A percentile compares a stretch with the other conserved stretches of the same genome.
Conservation (phyloP, 768 basidiomycete genomes). For the Suillus plorans region DNA sequence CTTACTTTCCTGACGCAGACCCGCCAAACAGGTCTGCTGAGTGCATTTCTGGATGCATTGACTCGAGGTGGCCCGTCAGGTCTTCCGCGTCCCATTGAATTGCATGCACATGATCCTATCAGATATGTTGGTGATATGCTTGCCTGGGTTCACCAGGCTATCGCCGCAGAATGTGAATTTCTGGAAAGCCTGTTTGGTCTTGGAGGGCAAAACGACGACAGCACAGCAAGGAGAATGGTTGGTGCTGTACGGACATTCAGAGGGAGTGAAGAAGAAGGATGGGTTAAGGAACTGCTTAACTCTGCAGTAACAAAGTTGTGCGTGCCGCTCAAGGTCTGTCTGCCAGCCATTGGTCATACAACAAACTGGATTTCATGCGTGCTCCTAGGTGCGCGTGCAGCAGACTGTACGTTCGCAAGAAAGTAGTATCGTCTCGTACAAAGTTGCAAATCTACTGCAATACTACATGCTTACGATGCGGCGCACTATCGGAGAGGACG, state of each 20-base stretch:
- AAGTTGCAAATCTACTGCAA: constrained; percentile 90
- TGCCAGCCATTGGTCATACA: not conserved
- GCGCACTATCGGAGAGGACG: constrained; percentile 84
- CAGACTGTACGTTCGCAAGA: constrained; percentile 94
- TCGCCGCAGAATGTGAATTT: constrained; percentile 94
- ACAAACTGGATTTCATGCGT: not conserved
- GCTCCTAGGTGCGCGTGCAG: constrained; percentile 73
- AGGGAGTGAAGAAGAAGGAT: constrained; percentile 68
- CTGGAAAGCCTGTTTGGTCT: constrained; percentile 84
- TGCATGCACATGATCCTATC: constrained; percentile 96
- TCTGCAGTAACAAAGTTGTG: constrained; percentile 79
- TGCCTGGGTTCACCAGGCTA: constrained; percentile 96
- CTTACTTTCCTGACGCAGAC: constrained; percentile 76
- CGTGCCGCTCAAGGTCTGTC: constrained; percentile 78
- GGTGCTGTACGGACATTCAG: constrained; percentile 61
- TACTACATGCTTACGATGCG: constrained; percentile 95
- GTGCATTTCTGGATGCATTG: constrained; percentile 82
- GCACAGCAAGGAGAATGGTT: constrained; percentile 58
- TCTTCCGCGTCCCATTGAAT: constrained; percentile 88
- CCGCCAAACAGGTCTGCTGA: constrained; percentile 76
- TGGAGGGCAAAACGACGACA: constrained; percentile 30
- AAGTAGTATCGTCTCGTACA: constrained; percentile 88
- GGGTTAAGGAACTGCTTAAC: constrained; percentile 81
- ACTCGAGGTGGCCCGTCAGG: constrained; percentile 87
- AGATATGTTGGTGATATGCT: constrained; percentile 98